Percentiles rank a stretch among this genome's conserved stretches.
Evolutionary conservation across 2,329 filamentous ascomycete genomes (phyloP).

Genomic region (Cladosporium austrohemisphaericum): DNA sequence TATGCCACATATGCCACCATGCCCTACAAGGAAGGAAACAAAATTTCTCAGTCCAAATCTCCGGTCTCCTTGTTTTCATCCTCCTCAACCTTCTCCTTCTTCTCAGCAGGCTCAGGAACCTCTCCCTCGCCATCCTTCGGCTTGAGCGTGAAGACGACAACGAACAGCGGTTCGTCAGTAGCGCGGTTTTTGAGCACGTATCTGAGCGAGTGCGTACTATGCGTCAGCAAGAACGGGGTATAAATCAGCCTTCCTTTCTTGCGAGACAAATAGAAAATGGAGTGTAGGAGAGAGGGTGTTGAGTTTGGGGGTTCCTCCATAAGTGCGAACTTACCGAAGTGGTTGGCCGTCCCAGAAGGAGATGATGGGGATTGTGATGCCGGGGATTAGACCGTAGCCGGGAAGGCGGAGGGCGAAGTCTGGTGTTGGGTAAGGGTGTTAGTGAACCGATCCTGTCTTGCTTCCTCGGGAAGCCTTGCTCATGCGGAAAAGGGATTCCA

Average conservation of each 20-base stretch:
- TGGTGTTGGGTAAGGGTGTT: constrained; percentile 19
- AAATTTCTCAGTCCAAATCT: constrained; percentile 6
- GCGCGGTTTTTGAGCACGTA: constrained; percentile 82
- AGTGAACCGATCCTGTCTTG: constrained; percentile 6
- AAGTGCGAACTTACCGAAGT: constrained; percentile 57
- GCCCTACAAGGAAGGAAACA: no score
- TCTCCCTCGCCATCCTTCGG: constrained; percentile 50
- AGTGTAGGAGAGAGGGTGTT: neutral
- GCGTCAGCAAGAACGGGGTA: constrained; percentile 23
- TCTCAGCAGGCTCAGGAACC: constrained; percentile 7
- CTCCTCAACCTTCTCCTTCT: constrained; percentile 4
- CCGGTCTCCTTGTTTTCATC: neutral
- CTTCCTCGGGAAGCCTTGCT: neutral
- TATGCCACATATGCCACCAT: no score
- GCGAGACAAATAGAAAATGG: neutral
- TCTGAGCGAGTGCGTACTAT: constrained; percentile 77
- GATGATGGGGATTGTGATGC: constrained; percentile 69
- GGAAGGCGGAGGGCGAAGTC: constrained; percentile 69
- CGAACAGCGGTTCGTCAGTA: constrained; percentile 72
- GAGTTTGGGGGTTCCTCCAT: neutral
- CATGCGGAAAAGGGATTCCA: neutral
- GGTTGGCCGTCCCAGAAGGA: constrained; percentile 78
- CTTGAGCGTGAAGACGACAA: constrained; percentile 75
- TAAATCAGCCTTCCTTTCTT: constrained; percentile 16
- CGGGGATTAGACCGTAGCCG: constrained; percentile 50